These are phyloP conservation scores for Luzula sylvatica DNA, from an alignment of 176 grass and related monocot genomes.

Conservation along the genomic window DNA sequence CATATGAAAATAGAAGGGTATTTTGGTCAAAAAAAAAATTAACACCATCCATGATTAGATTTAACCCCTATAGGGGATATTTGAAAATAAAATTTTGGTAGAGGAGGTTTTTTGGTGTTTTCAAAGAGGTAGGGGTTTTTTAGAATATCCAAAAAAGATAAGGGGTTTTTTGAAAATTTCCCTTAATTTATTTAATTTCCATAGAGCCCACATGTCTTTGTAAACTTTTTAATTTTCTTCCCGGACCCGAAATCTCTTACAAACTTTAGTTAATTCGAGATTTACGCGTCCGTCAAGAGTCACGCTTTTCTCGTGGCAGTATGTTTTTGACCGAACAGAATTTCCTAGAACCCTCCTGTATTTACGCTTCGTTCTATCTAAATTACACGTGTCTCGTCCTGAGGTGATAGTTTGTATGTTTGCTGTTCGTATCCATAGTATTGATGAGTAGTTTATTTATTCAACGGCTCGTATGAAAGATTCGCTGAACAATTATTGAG, in stretches of 20 bases:
- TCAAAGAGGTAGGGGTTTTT: too few relatives aligned
- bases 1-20: too few relatives aligned
- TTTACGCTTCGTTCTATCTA: not conserved
- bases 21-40: too few relatives aligned
- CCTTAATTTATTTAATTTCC: too few relatives aligned
- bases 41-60: too few relatives aligned
- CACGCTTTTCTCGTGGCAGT: not conserved
- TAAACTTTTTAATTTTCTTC: not conserved
- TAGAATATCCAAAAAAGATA: too few relatives aligned
- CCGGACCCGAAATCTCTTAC: constrained; percentile 6
- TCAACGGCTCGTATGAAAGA: constrained; percentile 7
- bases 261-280: constrained; percentile 3
- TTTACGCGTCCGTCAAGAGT: not conserved
- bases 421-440: not conserved
- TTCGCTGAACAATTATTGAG: not conserved
- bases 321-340: not conserved
- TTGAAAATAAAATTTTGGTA: too few relatives aligned
- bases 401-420: not conserved
- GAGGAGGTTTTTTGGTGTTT: too few relatives aligned
- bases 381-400: not conserved
- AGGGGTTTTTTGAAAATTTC: too few relatives aligned
- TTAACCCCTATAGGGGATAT: too few relatives aligned
- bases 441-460: not conserved
- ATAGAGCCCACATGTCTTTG: not conserved
- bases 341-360: not conserved